Evolutionary conservation across 2,329 filamentous ascomycete species (phyloP).

Genomic region (Pezicula rhizophila): DNA sequence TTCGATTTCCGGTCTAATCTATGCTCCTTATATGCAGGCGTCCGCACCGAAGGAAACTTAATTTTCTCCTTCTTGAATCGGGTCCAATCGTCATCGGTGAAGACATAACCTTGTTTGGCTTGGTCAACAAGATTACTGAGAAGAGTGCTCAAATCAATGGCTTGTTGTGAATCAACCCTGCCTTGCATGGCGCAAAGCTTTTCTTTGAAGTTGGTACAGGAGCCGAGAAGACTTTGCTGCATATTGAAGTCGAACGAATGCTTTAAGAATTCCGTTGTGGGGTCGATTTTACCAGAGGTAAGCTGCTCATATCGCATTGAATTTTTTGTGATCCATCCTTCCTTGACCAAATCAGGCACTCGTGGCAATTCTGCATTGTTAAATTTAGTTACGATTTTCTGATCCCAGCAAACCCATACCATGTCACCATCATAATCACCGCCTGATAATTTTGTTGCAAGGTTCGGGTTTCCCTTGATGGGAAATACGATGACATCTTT

Average conservation of each 20-base stretch:
- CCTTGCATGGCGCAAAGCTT: constrained; percentile 53
- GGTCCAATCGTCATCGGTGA: constrained; percentile 37
- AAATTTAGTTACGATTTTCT: constrained; percentile 59
- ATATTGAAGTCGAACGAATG: constrained; percentile 53
- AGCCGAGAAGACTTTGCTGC: constrained; percentile 51
- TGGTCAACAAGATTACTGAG: constrained; percentile 52
- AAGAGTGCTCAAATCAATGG: constrained; percentile 44
- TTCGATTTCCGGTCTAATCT: constrained; percentile 22
- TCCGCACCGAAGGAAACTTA: constrained; percentile 13
- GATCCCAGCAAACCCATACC: constrained; percentile 75
- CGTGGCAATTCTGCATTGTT: constrained; percentile 48
- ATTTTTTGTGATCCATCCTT: constrained; percentile 45
- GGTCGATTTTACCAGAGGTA: constrained; percentile 4
- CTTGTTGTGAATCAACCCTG: constrained; percentile 38
- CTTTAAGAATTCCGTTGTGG: constrained; percentile 38
- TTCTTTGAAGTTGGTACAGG: constrained; percentile 60
- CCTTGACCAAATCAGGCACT: constrained; percentile 37
- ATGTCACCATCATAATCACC: constrained; percentile 78
- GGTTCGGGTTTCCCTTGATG: constrained; percentile 49
- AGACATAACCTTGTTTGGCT: constrained; percentile 47
- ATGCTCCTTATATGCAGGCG: constrained; percentile 40
- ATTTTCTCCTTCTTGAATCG: constrained; percentile 23
- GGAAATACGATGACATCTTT: constrained; percentile 80
- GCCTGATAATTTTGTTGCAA: constrained; percentile 68
- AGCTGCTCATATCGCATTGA: constrained; percentile 30